Conservation (phyloP, 1,284 basidiomycete species). For the Stereum hirsutum region DNA sequence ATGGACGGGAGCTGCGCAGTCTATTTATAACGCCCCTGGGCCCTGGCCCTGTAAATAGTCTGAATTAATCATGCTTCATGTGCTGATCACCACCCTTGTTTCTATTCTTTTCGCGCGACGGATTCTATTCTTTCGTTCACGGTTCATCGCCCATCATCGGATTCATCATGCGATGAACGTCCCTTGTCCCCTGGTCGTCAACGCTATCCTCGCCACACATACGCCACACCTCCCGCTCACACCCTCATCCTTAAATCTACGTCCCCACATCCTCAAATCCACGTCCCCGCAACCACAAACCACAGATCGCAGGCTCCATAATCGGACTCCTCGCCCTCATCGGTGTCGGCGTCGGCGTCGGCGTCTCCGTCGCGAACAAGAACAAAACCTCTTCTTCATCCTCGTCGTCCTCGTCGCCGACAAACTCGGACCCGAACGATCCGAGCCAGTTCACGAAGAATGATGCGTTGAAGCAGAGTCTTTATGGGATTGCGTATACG, state of each 20-base stretch:
- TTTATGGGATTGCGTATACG: slow-evolving; percentile 72
- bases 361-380: slow-evolving; percentile 41
- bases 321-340: slow-evolving; percentile 33
- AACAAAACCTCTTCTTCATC: slow-evolving; percentile 18
- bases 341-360: slow-evolving; percentile 40
- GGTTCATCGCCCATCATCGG: slow-evolving; percentile 25
- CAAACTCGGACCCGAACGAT: slow-evolving; percentile 44
- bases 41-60: no score
- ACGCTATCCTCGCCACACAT: background rate
- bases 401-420: slow-evolving; percentile 26
- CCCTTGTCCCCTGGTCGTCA: no score
- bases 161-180: background rate
- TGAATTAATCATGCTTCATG: no score
- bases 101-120: no score
- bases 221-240: background rate
- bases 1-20: no score
- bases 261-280: no score
- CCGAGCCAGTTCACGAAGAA: slow-evolving; percentile 61
- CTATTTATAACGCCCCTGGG: no score
- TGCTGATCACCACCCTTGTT: no score
- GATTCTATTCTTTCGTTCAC: no score
- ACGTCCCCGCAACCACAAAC: background rate
- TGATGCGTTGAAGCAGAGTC: slow-evolving; percentile 46
- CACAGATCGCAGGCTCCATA: slow-evolving; percentile 41
- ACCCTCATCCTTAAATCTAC: background rate